These are phyloP conservation scores for Hypomyces rosellus DNA, from an alignment of 2,329 filamentous ascomycete genomes.

Conservation along the genomic window DNA sequence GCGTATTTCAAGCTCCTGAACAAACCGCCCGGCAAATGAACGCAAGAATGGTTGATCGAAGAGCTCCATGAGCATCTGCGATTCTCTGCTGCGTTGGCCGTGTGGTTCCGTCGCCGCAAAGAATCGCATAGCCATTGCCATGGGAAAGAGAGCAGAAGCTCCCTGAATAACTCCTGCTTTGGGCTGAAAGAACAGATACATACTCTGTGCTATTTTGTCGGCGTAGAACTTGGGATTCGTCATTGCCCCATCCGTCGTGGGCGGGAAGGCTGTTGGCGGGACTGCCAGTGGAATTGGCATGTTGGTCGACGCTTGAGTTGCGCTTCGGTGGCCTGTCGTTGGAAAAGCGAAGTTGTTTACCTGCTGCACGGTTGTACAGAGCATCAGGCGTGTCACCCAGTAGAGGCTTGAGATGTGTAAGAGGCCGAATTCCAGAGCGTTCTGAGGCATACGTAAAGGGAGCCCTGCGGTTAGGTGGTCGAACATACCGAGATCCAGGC, in stretches of 20 bases:
- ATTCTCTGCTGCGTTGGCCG: conserved; percentile 10
- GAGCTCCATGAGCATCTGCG: conserved; percentile 9
- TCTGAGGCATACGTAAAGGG: conserved; percentile 9
- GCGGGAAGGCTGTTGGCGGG: background rate
- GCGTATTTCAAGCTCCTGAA: conserved; percentile 9
- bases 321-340: background rate
- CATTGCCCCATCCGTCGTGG: background rate
- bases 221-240: conserved; percentile 9
- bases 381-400: conserved; percentile 11
- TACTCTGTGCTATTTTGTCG: conserved; percentile 13
- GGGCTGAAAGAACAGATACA: conserved; percentile 12
- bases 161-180: conserved; percentile 9
- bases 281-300: background rate
- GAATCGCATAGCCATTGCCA: conserved; percentile 12
- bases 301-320: background rate
- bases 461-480: conserved; percentile 9
- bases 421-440: conserved; percentile 13
- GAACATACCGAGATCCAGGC: conserved; percentile 8
- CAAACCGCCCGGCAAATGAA: conserved; percentile 10
- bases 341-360: background rate
- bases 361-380: conserved; percentile 6
- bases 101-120: conserved; percentile 11
- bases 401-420: conserved; percentile 13
- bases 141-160: conserved; percentile 10
- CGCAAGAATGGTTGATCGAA: conserved; percentile 12